Evolutionary conservation across 2,329 filamentous ascomycete genomes (phyloP).

Genomic region (Orbilia javanica): DNA sequence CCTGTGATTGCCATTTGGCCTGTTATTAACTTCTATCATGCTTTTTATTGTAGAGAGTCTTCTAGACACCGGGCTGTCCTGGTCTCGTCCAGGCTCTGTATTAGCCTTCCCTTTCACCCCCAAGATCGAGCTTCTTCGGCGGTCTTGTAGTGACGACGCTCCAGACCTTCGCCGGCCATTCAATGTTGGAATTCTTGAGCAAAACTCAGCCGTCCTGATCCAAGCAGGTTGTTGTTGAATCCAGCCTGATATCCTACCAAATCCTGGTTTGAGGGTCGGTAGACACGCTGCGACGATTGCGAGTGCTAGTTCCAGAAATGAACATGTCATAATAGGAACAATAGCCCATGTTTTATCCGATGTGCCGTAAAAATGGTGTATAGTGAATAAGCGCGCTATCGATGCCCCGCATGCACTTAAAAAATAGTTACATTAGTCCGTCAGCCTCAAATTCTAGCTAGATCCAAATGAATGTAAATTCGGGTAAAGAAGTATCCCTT

Average conservation of each 20-base stretch:
- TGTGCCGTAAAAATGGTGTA: slow-evolving; percentile 30
- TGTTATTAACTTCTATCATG: slow-evolving; percentile 12
- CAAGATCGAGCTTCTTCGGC: slow-evolving; percentile 1
- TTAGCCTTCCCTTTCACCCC: slow-evolving; percentile 3
- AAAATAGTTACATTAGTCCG: neutral
- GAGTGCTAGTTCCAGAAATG: slow-evolving; percentile 28
- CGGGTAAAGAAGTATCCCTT: neutral
- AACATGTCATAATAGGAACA: slow-evolving; percentile 50
- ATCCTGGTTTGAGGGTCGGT: slow-evolving; percentile 48
- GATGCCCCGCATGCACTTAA: slow-evolving; percentile 43
- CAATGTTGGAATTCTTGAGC: slow-evolving; percentile 24
- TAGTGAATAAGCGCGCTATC: slow-evolving; percentile 40
- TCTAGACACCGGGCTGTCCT: neutral
- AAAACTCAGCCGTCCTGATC: neutral
- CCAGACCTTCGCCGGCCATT: slow-evolving; percentile 10
- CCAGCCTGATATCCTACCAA: slow-evolving; percentile 29
- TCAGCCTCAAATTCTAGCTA: too few species aligned
- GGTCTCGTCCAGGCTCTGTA: slow-evolving; percentile 15
- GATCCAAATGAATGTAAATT: too few species aligned
- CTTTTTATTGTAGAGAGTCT: slow-evolving; percentile 31
- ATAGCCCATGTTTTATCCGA: slow-evolving; percentile 50
- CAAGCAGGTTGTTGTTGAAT: slow-evolving; percentile 4
- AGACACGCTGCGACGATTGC: slow-evolving; percentile 42
- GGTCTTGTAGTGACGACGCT: neutral
- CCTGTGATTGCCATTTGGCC: neutral